phyloP scores from a whole-genome alignment of 1,284 basidiomycete genomes.

The Ganoderma lingzhi region DNA sequence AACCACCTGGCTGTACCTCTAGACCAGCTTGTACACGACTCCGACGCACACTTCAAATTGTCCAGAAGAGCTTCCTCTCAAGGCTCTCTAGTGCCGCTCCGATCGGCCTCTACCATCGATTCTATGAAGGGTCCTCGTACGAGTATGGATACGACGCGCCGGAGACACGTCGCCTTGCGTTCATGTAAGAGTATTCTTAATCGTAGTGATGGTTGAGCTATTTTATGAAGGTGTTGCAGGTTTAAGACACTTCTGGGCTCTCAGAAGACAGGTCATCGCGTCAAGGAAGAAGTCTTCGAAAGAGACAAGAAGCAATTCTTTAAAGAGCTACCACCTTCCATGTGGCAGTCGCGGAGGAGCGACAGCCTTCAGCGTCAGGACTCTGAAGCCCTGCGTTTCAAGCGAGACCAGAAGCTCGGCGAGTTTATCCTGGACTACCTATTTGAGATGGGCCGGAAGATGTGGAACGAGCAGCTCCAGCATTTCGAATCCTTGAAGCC shows the following conservation, averaged over 20 bases:
- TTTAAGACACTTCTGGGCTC: conserved; percentile 46
- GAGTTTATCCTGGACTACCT: conserved; percentile 44
- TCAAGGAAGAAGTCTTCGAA: conserved; percentile 30
- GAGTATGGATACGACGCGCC: conserved; percentile 56
- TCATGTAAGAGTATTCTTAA: conserved; percentile 59
- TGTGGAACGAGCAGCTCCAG: conserved; percentile 28
- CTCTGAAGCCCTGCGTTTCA: conserved; percentile 6
- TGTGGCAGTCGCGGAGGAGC: conserved; percentile 23
- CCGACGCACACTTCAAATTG: conserved; percentile 42
- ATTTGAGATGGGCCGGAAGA: conserved; percentile 25
- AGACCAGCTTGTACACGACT: conserved; percentile 44
- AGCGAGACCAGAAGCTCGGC: conserved; percentile 5
- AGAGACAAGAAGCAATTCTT: conserved; percentile 34
- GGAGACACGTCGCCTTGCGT: conserved; percentile 61
- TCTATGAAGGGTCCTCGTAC: conserved; percentile 65
- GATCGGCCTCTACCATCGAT: conserved; percentile 67
- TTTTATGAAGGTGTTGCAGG: conserved; percentile 32
- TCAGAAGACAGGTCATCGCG: conserved; percentile 42
- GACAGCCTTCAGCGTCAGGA: background rate
- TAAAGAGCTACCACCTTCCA: conserved; percentile 30
- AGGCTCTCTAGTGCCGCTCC: conserved; percentile 56
- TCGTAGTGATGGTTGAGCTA: background rate
- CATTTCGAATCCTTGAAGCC: conserved; percentile 31
- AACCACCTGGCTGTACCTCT: conserved; percentile 45
- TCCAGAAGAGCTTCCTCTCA: conserved; percentile 57